A percentile compares a stretch with the other conserved stretches of the same genome.
Conservation (phyloP, 768 basidiomycete genomes). For the Tricholoma furcatifolium region DNA sequence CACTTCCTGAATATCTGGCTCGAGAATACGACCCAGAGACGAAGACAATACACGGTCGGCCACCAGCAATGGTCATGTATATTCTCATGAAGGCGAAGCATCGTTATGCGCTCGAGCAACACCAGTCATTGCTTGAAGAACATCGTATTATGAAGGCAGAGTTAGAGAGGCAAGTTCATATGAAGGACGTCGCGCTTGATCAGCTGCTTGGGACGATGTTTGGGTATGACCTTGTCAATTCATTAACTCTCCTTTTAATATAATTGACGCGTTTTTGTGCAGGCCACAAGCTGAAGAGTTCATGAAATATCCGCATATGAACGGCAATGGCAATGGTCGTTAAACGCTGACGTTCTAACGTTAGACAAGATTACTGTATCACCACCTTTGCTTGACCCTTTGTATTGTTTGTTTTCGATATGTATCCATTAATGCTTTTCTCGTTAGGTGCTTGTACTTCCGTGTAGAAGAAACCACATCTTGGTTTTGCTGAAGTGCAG, state of each 20-base stretch:
- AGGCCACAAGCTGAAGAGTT: slow-evolving; percentile 26
- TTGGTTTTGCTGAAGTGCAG: too few species aligned
- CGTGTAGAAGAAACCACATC: too few species aligned
- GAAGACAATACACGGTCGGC: slow-evolving; percentile 65
- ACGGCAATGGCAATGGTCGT: slow-evolving; percentile 11
- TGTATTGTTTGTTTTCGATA: too few species aligned
- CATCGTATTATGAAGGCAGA: slow-evolving; percentile 54
- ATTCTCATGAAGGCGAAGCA: slow-evolving; percentile 75
- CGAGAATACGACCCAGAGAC: slow-evolving; percentile 54
- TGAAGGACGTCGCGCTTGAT: slow-evolving; percentile 64
- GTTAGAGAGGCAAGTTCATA: slow-evolving; percentile 47
- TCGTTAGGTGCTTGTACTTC: too few species aligned
- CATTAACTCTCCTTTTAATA: not conserved
- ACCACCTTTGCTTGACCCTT: not conserved
- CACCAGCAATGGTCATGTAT: slow-evolving; percentile 73
- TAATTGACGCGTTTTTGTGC: not conserved
- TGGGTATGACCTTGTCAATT: slow-evolving; percentile 39
- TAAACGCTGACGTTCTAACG: not conserved
- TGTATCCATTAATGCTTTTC: too few species aligned
- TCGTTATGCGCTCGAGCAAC: slow-evolving; percentile 64
- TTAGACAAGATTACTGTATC: not conserved
- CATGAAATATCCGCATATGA: slow-evolving; percentile 15
- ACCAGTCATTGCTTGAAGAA: slow-evolving; percentile 65
- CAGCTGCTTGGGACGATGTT: slow-evolving; percentile 46
- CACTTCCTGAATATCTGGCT: slow-evolving; percentile 53